Base-by-base conservation (phyloP, 2,329 filamentous ascomycete genomes). In the Ophiostoma fasciatum region DNA sequence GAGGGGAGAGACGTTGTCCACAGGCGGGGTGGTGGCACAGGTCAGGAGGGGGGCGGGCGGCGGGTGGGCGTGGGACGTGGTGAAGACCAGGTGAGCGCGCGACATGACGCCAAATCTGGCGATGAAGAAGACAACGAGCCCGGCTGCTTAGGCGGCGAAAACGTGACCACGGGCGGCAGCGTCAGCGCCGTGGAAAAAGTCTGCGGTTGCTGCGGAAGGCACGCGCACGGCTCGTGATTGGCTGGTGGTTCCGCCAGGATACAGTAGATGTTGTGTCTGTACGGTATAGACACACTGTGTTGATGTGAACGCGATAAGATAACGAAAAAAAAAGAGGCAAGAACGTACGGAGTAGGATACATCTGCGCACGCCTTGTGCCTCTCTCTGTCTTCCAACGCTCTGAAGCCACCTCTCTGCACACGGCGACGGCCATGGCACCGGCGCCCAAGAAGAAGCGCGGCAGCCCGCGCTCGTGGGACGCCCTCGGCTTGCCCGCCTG, bases 401-500 rank as follows among this genome's bases (percentile, higher is more conserved):
- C 5, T 5, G 5, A 5, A 8, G 7, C 20, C 21, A 18, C 13
- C 25, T 5, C 14, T 15, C 17, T n/a, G 22, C 12, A 10, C 26
- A 19, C 25, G 4, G 4, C 12, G 4, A 7, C 19, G 9, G 9
- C 4, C 22, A 37, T 61, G 58, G 49, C 54, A 5, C 46, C 51
- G 5, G 53, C 55, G 22, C 22, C 9, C 31, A 40, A 39, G 27
- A 47, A 54, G 18, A 47, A 54, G 9, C 22, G 22, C 17, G 66
- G 61, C 51, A 62, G 66, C 37, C 54, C 61, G 35, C 55, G 72
- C 45, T 64, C 63, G 20, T 88, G 81, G 74, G 71, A 78, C 48
- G 71, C 70, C 12, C 62, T 85, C 36, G 78, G 71, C 2, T 79
- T 81, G 13, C 61, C 77, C 6, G 68, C 78, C 72, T 96, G 87